Conservation (phyloP, 305 asterid species). For the Fraxinus sp. region DNA sequence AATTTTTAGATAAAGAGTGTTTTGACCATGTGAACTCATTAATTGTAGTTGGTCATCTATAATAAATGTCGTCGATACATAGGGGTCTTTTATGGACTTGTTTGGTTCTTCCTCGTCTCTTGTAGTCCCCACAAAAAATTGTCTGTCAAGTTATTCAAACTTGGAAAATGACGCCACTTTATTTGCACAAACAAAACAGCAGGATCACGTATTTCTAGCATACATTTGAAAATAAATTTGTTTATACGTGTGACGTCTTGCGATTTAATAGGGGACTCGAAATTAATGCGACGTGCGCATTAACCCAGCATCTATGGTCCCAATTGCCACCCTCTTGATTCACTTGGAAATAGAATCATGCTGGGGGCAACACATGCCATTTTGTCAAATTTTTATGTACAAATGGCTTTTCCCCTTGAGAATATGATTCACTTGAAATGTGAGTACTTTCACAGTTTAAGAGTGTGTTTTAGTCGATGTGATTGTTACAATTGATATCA, state of each 20-base stretch:
- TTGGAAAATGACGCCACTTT: slow-evolving; percentile 3
- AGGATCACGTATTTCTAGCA: background rate
- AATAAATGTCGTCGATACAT: background rate
- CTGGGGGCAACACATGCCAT: no score
- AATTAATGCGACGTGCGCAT: background rate
- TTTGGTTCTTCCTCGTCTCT: background rate
- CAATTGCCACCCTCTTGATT: background rate
- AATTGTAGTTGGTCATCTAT: background rate
- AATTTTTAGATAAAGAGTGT: background rate
- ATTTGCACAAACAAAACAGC: background rate
- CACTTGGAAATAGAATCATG: background rate
- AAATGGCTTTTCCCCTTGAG: no score
- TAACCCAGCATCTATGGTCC: background rate
- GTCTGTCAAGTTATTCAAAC: background rate
- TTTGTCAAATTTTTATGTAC: no score
- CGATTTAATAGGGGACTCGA: background rate
- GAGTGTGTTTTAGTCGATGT: background rate
- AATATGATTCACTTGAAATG: background rate
- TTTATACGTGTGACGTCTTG: background rate
- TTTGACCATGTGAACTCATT: background rate
- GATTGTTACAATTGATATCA: background rate
- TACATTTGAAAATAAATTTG: background rate
- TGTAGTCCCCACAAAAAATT: background rate
- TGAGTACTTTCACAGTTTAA: background rate
- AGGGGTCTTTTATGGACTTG: background rate